Conservation (phyloP, 345 rosid species). For the Arabidopsis arenosa region DNA sequence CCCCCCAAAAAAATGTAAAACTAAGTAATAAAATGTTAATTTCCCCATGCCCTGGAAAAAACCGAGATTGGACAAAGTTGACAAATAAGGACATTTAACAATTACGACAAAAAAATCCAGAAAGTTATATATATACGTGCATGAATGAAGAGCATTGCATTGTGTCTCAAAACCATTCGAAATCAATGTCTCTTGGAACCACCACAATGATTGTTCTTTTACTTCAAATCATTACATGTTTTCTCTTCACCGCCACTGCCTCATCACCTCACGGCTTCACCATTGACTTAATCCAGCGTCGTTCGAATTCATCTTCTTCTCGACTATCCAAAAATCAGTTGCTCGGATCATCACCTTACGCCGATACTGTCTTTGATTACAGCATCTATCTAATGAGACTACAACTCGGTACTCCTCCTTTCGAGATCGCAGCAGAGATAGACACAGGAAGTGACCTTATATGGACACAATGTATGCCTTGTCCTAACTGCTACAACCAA, state of each 20-base stretch:
- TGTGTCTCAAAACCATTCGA: too few relatives aligned
- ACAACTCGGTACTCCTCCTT: neutral
- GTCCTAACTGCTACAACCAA: neutral
- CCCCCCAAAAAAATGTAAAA: too few relatives aligned
- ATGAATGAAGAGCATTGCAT: too few relatives aligned
- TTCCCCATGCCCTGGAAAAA: too few relatives aligned
- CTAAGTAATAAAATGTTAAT: neutral
- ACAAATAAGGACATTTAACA: too few relatives aligned
- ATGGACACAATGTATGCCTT: neutral
- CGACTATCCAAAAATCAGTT: neutral
- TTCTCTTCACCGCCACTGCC: slow-evolving; percentile 16
- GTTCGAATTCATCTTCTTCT: neutral
- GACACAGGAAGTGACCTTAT: neutral
- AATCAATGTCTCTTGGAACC: too few relatives aligned
- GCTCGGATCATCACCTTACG: neutral
- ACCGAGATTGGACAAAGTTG: too few relatives aligned
- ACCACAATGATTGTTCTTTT: neutral
- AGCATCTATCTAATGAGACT: neutral
- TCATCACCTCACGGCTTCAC: slow-evolving; percentile 39
- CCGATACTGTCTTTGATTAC: neutral
- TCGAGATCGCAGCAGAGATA: neutral
- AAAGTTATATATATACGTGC: too few relatives aligned
- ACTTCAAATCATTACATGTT: slow-evolving; percentile 23
- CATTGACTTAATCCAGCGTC: slow-evolving; percentile 25
- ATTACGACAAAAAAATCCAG: too few relatives aligned